Conservation (phyloP, 192 early-diverging fungal species). For the Polychytrium aggregatum region DNA sequence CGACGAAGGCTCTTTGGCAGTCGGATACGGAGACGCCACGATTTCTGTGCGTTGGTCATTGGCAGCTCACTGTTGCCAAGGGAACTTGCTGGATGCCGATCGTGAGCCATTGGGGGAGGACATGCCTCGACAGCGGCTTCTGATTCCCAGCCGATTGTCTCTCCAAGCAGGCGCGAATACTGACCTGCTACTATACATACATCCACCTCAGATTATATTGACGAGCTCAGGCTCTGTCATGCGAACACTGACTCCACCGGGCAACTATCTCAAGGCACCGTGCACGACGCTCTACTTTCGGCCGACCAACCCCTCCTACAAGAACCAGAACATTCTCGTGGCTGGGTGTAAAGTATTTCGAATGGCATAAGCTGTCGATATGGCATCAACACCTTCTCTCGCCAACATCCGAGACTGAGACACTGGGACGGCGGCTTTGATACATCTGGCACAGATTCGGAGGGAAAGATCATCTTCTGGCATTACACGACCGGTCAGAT, state of each 20-base stretch:
- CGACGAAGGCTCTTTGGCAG: slow-evolving; percentile 32
- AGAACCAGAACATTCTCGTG: slow-evolving; percentile 36
- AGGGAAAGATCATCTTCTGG: slow-evolving; percentile 39
- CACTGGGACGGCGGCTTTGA: too few species aligned
- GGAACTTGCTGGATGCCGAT: too few species aligned
- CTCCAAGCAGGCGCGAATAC: too few species aligned
- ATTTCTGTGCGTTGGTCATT: slow-evolving; percentile 13
- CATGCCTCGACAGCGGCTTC: slow-evolving; percentile 3
- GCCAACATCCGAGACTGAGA: too few species aligned
- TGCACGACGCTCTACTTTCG: slow-evolving; percentile 36
- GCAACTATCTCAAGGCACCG: slow-evolving; percentile 12
- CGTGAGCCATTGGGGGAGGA: slow-evolving; percentile 1
- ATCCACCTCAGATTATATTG: neutral
- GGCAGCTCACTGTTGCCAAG: too few species aligned
- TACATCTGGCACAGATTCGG: slow-evolving; percentile 24
- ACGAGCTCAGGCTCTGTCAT: slow-evolving; percentile 16
- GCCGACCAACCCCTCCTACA: slow-evolving; percentile 19
- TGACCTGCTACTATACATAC: too few species aligned
- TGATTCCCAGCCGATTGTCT: too few species aligned
- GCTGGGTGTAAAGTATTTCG: slow-evolving; percentile 30
- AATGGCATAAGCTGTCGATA: neutral
- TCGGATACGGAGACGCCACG: slow-evolving; percentile 17
- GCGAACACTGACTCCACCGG: slow-evolving; percentile 15
- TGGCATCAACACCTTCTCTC: neutral
- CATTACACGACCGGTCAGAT: slow-evolving; percentile 34